Percentiles rank a stretch among this genome's conserved stretches.
Conservation (phyloP, 805 yeast genomes). For the Candida multigemmis region DNA sequence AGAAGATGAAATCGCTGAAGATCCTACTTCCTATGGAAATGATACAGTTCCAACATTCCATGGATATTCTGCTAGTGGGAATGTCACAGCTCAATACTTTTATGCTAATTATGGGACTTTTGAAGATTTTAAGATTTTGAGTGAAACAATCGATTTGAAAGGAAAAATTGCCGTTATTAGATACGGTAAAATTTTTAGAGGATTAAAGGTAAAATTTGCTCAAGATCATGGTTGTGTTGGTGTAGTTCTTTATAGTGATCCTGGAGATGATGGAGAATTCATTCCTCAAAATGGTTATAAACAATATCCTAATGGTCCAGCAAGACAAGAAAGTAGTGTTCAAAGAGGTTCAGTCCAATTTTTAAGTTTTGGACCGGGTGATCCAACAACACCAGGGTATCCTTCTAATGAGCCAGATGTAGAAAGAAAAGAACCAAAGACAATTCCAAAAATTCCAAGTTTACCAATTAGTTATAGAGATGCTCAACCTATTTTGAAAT, state of each 20-base stretch:
- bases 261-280: constrained; percentile 50
- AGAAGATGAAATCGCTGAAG: constrained; percentile 39
- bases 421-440: constrained; percentile 23
- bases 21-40: constrained; percentile 27
- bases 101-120: constrained; percentile 53
- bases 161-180: constrained; percentile 56
- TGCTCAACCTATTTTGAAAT: constrained; percentile 31
- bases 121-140: constrained; percentile 43
- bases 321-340: constrained; percentile 52
- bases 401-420: constrained; percentile 42
- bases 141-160: constrained; percentile 28
- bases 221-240: constrained; percentile 55
- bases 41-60: constrained; percentile 43
- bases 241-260: constrained; percentile 48
- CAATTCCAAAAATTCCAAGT: constrained; percentile 31
- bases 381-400: constrained; percentile 71
- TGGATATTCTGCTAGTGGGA: constrained; percentile 59
- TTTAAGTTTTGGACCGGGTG: constrained; percentile 57
- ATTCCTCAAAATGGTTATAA: constrained; percentile 47
- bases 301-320: constrained; percentile 57
- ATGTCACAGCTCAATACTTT: constrained; percentile 44
- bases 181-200: constrained; percentile 41
- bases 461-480: constrained; percentile 37
- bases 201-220: constrained; percentile 54
- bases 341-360: constrained; percentile 55